Conservation (phyloP, 78 protist genomes). For the Isochrysis galbana region DNA sequence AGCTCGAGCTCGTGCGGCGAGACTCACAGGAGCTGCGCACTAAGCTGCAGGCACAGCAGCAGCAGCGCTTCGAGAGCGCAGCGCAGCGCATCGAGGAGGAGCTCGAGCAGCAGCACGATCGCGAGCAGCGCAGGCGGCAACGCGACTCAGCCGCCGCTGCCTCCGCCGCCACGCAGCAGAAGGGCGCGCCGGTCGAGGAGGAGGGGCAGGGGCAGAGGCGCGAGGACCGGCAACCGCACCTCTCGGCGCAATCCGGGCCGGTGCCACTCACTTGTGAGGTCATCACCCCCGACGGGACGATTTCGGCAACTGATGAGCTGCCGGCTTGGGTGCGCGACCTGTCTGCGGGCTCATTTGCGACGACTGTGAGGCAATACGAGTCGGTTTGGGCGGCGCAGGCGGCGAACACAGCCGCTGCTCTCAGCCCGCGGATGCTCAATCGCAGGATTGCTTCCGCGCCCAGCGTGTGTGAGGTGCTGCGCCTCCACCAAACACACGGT, state of each 20-base stretch:
- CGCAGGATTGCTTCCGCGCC: not conserved
- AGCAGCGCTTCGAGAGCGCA: not conserved
- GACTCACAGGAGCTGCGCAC: not conserved
- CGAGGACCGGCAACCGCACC: not conserved
- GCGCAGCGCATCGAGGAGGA: not conserved
- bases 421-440: not conserved
- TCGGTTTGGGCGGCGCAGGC: not conserved
- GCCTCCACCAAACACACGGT: not conserved
- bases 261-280: no score
- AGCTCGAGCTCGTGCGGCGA: not conserved
- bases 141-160: not conserved
- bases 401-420: not conserved
- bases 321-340: not conserved
- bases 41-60: not conserved
- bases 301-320: not conserved
- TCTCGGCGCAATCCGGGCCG: no score
- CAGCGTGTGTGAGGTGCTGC: not conserved
- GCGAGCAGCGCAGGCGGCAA: not conserved
- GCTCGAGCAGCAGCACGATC: not conserved
- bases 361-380: not conserved
- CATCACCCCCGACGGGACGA: no score
- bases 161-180: no score
- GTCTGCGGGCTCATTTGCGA: not conserved
- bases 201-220: not conserved
- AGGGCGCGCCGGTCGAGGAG: not conserved